Evolutionary conservation across 1,139 yeast genomes (phyloP).

Genomic region (Saccharomyces pastorianus): DNA sequence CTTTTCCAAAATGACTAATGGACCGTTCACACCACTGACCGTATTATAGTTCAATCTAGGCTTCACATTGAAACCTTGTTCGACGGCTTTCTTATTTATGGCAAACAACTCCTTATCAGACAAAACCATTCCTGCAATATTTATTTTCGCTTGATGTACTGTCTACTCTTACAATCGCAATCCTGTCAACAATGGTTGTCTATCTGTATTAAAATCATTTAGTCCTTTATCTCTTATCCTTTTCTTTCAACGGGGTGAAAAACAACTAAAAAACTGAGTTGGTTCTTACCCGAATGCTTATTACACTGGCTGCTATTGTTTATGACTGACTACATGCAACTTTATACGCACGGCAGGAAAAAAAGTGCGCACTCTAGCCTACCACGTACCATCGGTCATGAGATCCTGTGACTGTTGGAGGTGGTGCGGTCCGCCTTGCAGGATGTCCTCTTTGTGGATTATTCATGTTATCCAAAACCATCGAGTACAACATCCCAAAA

Average conservation of each 20-base stretch:
- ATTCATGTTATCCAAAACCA: neutral
- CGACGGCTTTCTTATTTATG: constrained; percentile 83
- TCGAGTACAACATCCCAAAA: neutral
- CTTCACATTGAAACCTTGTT: constrained; percentile 80
- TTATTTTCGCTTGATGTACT: neutral
- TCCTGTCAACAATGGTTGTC: neutral
- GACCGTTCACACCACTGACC: constrained; percentile 97
- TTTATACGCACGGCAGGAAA: constrained; percentile 1
- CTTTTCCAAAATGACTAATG: constrained; percentile 89
- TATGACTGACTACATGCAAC: neutral
- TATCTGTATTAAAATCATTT: neutral
- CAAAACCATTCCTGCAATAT: constrained; percentile 18
- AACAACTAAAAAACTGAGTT: neutral
- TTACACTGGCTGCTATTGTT: neutral
- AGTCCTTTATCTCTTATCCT: constrained; percentile 1
- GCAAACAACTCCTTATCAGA: constrained; percentile 44
- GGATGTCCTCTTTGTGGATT: neutral
- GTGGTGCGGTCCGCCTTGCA: neutral
- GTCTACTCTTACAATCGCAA: neutral
- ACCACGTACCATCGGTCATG: constrained; percentile 5
- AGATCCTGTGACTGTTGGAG: neutral
- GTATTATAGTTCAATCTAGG: constrained; percentile 92
- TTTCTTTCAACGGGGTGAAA: neutral
- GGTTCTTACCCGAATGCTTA: constrained; percentile 1
- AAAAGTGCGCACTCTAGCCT: constrained; percentile 2